These are phyloP conservation scores for Pleurotus djamor DNA, from an alignment of 768 basidiomycete species.

Conservation along the genomic window DNA sequence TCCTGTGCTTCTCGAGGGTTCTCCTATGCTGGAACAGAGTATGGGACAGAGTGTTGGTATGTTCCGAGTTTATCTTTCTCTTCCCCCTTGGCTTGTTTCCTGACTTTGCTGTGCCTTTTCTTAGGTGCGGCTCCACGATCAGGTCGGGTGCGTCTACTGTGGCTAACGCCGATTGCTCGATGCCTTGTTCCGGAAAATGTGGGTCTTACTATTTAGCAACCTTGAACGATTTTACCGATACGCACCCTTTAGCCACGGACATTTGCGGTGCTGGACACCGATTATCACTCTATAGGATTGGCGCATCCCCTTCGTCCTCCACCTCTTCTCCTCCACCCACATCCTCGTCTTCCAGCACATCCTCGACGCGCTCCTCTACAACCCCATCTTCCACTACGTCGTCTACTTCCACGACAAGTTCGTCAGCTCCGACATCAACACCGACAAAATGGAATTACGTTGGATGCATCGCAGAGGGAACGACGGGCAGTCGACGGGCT, in stretches of 20 bases:
- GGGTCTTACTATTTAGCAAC: neutral
- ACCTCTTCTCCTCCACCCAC: neutral
- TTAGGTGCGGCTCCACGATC: neutral
- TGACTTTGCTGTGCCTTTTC: neutral
- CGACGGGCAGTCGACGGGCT: constrained; percentile 26
- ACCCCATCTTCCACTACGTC: neutral
- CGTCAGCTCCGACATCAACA: neutral
- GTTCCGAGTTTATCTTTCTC: neutral
- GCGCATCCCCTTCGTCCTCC: neutral
- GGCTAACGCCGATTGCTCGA: neutral
- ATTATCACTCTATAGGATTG: neutral
- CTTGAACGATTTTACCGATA: neutral
- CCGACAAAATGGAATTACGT: constrained; percentile 13
- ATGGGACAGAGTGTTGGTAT: constrained; percentile 6
- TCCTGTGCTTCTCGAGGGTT: constrained; percentile 2
- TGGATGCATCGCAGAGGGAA: constrained; percentile 31
- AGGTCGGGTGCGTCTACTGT: neutral
- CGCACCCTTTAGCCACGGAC: neutral
- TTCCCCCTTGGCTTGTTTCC: neutral
- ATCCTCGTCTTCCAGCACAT: neutral
- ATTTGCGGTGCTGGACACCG: neutral
- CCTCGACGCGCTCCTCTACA: neutral
- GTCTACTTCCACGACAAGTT: neutral
- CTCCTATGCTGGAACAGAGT: constrained; percentile 7
- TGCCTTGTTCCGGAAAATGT: neutral